Evolutionary conservation across 1,284 basidiomycete genomes (phyloP).

Genomic region (Cryptococcus neoformans): DNA sequence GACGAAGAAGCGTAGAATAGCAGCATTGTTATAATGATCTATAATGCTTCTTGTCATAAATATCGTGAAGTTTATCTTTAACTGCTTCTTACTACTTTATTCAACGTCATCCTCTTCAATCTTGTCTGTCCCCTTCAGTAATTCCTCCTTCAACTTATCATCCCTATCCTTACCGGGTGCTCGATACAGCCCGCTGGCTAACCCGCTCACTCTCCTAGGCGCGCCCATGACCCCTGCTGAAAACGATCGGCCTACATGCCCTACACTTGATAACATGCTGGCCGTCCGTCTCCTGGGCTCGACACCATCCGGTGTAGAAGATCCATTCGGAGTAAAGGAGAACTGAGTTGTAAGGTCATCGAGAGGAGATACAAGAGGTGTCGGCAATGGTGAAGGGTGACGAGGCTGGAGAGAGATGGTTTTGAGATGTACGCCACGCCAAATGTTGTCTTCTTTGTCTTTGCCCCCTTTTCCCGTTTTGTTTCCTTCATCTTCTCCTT

Average conservation of each 20-base stretch:
- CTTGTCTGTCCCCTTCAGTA: neutral
- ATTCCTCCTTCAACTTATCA: neutral
- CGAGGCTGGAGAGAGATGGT: conserved; percentile 7
- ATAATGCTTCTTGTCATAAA: neutral
- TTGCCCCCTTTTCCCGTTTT: neutral
- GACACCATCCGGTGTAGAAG: neutral
- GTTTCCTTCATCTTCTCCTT: neutral
- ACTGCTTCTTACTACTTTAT: neutral
- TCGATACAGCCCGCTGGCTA: conserved; percentile 20
- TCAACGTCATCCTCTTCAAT: conserved; percentile 19
- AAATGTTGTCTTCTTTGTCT: conserved; percentile 2
- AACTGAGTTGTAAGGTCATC: neutral
- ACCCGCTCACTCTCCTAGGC: conserved; percentile 25
- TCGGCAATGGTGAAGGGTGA: conserved; percentile 4
- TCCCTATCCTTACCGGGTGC: conserved; percentile 1
- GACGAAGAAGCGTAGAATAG: neutral
- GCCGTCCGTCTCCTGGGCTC: neutral
- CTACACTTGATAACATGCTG: conserved; percentile 20
- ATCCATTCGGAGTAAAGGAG: neutral
- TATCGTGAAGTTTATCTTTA: neutral
- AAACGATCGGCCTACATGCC: conserved; percentile 31
- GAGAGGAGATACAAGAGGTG: conserved; percentile 4
- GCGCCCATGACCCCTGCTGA: conserved; percentile 32
- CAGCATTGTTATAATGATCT: neutral
- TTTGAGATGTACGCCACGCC: conserved; percentile 10